Evolutionary conservation across 345 rosid species (phyloP), one percentile per base, ranked within the genome.

Genomic region (Cardamine occulta): DNA sequence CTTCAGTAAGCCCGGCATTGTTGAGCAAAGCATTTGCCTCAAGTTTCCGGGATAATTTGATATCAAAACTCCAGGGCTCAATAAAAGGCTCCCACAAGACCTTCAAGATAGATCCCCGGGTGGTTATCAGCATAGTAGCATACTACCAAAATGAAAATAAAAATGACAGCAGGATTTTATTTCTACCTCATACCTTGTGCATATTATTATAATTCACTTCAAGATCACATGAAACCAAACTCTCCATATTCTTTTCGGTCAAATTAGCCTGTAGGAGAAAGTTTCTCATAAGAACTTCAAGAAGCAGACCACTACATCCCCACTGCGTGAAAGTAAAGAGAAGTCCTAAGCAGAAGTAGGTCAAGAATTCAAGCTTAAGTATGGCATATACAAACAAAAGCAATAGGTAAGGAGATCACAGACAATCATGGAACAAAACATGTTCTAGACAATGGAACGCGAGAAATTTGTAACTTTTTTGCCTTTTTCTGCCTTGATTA

Each of bases 1-100:
- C 74, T 75, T 91, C 90, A 29, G 94, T 89, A 47, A 81, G 57
- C 17, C 84, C 54, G 62, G 88, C 80, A 71, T 81, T 76, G 79
- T 81, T 84, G 49, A 87, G 68, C 68, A 91, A 83, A 75, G 87
- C 69, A 68, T 80, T 91, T 42, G 66, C 72, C 82, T 85, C 90
- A 45, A 78, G 73, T 76, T 82, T 87, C 78, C 83, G 78, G 32
- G 72, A 80, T 64, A 89, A 28, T 55, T 75, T 73, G 21, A 89
- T 65, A 68, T 87, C 85, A 82, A 93, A 88, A 57, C 78, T 85
- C 97, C 98, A 93, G 39, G 94, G 96, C 86, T 93, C 97, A 7
- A 91, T 72, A 80, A 93, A 89, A 70, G 97, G 94, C 86, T 93
- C 96, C 97, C 94, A 89, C 61, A 83, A 78, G 59, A 93, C 98